Conservation (phyloP, 306 rosid species). For the Citrullus mucosospermus region DNA sequence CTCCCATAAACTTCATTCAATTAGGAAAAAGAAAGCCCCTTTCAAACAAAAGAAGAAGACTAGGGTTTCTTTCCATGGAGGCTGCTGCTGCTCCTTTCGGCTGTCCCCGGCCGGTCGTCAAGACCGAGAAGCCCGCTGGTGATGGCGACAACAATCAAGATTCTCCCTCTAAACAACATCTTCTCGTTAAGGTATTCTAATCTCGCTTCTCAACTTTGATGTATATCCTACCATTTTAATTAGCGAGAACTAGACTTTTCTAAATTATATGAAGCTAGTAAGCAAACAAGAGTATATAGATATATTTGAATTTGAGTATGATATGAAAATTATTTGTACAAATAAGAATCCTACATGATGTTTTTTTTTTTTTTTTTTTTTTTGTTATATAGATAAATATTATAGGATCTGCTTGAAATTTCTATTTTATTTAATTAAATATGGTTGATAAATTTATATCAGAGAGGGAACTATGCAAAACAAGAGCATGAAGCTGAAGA, state of each 20-base stretch:
- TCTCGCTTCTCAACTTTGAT: neutral
- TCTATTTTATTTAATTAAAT: too few relatives aligned
- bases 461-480: neutral
- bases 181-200: neutral
- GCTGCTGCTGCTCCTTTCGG: conserved; percentile 4
- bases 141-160: neutral
- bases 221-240: too few relatives aligned
- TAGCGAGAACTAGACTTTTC: too few relatives aligned
- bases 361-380: too few relatives aligned
- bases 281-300: too few relatives aligned
- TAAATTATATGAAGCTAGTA: too few relatives aligned
- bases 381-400: too few relatives aligned
- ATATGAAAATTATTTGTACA: too few relatives aligned
- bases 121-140: neutral
- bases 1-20: neutral
- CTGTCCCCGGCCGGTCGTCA: neutral
- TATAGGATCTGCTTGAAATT: too few relatives aligned
- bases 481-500: neutral
- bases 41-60: neutral
- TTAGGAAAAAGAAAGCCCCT: neutral
- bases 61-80: neutral
- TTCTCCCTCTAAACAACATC: neutral
- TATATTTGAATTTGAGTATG: too few relatives aligned
- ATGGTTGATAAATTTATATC: neutral
- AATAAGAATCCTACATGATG: too few relatives aligned